Percentiles rank a stretch among this genome's conserved stretches.
Evolutionary conservation across 2,329 filamentous ascomycete genomes (phyloP).

Genomic region (Colletotrichum zoysiae): DNA sequence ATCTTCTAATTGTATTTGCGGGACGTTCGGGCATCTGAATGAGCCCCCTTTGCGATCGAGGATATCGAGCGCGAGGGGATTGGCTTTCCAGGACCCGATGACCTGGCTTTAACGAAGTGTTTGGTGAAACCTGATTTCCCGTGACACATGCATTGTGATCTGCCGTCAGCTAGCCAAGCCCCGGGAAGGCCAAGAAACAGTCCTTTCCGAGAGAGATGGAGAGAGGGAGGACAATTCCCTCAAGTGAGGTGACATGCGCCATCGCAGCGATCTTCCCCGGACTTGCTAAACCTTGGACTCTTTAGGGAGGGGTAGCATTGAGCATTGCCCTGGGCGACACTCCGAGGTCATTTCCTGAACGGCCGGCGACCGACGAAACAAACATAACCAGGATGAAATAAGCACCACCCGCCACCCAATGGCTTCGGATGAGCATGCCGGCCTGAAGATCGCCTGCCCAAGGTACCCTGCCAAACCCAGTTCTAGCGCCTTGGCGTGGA

Average conservation of each 20-base stretch:
- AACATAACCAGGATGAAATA: not conserved
- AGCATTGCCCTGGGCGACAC: not conserved
- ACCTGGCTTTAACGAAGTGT: conserved; percentile 41
- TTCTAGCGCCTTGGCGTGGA: conserved; percentile 13
- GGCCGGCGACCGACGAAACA: not conserved
- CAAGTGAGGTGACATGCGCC: conserved; percentile 33
- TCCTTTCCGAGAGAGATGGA: no score
- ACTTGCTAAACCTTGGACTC: not conserved
- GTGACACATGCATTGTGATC: conserved; percentile 20
- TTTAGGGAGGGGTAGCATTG: not conserved
- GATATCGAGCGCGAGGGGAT: conserved; percentile 10
- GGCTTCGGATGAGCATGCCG: not conserved
- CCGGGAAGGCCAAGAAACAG: not conserved
- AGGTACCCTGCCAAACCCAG: not conserved
- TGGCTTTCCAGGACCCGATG: not conserved
- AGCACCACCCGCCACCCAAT: not conserved
- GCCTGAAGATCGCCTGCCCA: conserved; percentile 8
- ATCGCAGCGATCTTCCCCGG: conserved; percentile 23
- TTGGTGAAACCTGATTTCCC: conserved; percentile 9
- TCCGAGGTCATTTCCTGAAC: not conserved
- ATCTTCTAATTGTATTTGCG: conserved; percentile 61
- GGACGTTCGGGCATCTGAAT: not conserved
- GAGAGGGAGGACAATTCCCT: not conserved
- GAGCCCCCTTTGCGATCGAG: conserved; percentile 4
- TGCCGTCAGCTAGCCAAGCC: no score